Percentiles rank a stretch among this genome's conserved stretches.
Evolutionary conservation across 2,329 filamentous ascomycete genomes (phyloP).

Genomic region (Exophiala aquamarina): DNA sequence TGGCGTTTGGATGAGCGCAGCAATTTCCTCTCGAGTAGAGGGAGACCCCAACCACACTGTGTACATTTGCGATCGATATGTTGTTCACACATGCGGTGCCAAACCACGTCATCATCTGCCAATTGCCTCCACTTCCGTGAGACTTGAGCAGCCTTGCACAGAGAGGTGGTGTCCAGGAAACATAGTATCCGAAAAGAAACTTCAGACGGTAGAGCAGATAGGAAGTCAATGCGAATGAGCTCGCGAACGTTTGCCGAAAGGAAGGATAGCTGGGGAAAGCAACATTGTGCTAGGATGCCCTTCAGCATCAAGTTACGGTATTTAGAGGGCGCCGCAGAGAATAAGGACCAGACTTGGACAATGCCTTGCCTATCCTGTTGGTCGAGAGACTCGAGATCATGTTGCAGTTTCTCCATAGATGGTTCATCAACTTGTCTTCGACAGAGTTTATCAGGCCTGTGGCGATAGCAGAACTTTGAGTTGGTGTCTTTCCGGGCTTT

Average conservation of each 20-base stretch:
- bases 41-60: conserved; percentile 93
- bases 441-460: conserved; percentile 91
- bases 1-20: conserved; percentile 83
- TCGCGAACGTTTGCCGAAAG: conserved; percentile 89
- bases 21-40: conserved; percentile 82
- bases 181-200: conserved; percentile 91
- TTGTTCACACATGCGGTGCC: conserved; percentile 98
- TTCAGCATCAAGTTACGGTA: conserved; percentile 96
- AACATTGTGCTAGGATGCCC: conserved; percentile 93
- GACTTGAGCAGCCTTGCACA: conserved; percentile 95
- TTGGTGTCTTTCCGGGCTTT: conserved; percentile 47
- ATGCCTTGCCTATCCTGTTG: conserved; percentile 90
- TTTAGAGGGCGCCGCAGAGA: conserved; percentile 90
- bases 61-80: conserved; percentile 92
- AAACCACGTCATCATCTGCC: conserved; percentile 96
- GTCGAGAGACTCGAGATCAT: conserved; percentile 77
- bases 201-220: conserved; percentile 83
- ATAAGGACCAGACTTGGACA: conserved; percentile 95
- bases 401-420: conserved; percentile 93
- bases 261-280: conserved; percentile 93
- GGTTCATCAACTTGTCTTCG: conserved; percentile 88
- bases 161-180: conserved; percentile 86
- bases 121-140: conserved; percentile 83
- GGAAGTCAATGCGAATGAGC: conserved; percentile 95
- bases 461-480: conserved; percentile 93